phyloP scores from a whole-genome alignment of 2,329 filamentous ascomycete genomes.

The Nigrospora osmanthi region DNA sequence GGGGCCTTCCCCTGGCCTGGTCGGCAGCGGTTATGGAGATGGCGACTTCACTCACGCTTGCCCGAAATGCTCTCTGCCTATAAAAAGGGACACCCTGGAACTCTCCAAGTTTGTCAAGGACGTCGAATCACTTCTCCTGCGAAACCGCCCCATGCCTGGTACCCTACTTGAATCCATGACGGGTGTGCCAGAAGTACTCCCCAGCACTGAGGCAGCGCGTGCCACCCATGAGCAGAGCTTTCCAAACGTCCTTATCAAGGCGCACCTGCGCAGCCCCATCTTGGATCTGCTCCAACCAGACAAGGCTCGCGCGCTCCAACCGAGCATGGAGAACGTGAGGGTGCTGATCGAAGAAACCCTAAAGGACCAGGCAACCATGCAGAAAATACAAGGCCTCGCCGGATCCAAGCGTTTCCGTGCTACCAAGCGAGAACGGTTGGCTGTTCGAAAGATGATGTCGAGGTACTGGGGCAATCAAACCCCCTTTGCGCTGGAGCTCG shows the following conservation, averaged over 20 bases:
- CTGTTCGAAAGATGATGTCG: slow-evolving; percentile 60
- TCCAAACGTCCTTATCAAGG: slow-evolving; percentile 49
- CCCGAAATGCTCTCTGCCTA: slow-evolving; percentile 34
- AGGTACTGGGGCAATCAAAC: slow-evolving; percentile 63
- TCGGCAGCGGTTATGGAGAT: slow-evolving; percentile 55
- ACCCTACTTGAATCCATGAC: slow-evolving; percentile 49
- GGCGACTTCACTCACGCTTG: slow-evolving; percentile 44
- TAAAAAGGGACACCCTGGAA: slow-evolving; percentile 53
- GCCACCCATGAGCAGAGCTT: slow-evolving; percentile 31
- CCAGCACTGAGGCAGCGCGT: neutral
- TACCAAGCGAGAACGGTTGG: slow-evolving; percentile 16
- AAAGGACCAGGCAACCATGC: slow-evolving; percentile 25
- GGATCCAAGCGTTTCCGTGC: slow-evolving; percentile 9
- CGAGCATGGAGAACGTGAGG: slow-evolving; percentile 43
- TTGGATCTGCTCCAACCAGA: slow-evolving; percentile 26
- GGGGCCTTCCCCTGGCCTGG: slow-evolving; percentile 22
- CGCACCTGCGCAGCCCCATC: slow-evolving; percentile 33
- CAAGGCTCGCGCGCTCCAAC: slow-evolving; percentile 11
- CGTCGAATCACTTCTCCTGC: slow-evolving; percentile 34
- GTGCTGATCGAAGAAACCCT: slow-evolving; percentile 39
- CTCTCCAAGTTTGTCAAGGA: slow-evolving; percentile 56
- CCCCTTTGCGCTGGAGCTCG: slow-evolving; percentile 56
- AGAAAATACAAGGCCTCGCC: slow-evolving; percentile 33
- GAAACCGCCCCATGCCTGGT: slow-evolving; percentile 54
- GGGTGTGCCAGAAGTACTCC: slow-evolving; percentile 36